Percentiles rank a stretch among this genome's conserved stretches.
These are phyloP conservation scores for Crithidia bombi DNA, from an alignment of 208 protist species.

Conservation along the genomic window DNA sequence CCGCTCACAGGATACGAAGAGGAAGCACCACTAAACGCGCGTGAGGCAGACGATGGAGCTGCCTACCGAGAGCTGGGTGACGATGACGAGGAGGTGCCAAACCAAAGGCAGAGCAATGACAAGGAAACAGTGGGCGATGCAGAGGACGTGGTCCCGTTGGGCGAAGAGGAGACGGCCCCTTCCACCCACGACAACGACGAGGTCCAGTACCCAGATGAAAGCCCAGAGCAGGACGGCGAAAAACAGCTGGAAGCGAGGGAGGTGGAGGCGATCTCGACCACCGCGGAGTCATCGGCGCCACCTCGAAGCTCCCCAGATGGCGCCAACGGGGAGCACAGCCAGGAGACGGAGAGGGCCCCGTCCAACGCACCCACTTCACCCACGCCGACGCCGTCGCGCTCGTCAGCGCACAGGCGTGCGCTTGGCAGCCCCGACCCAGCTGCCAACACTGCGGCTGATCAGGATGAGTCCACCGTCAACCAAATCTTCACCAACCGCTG, in stretches of 20 bases:
- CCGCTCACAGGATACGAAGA: constrained; percentile 6
- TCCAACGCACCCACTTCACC: neutral
- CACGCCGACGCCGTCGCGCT: neutral
- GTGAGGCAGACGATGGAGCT: neutral
- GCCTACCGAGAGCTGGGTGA: neutral
- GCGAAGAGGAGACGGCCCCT: neutral
- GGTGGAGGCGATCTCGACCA: constrained; percentile 1
- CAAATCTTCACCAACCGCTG: constrained; percentile 61
- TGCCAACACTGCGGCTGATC: constrained; percentile 19
- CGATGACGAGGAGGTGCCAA: constrained; percentile 1
- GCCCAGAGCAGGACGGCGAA: constrained; percentile 4
- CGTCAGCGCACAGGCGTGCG: neutral
- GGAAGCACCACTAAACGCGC: neutral
- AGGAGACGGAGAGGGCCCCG: constrained; percentile 2
- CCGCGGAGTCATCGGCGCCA: constrained; percentile 12
- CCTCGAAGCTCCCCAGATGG: constrained; percentile 6
- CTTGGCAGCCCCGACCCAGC: constrained; percentile 15
- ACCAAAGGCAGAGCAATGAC: no score
- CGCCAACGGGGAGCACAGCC: constrained; percentile 5
- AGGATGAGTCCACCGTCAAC: constrained; percentile 39
- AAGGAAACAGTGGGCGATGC: no score
- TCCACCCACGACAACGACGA: neutral
- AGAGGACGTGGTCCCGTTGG: no score
- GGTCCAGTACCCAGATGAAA: neutral
- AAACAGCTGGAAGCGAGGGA: constrained; percentile 18